Conservation (phyloP, 495 filamentous ascomycete genomes). For the Parathielavia appendiculata region DNA sequence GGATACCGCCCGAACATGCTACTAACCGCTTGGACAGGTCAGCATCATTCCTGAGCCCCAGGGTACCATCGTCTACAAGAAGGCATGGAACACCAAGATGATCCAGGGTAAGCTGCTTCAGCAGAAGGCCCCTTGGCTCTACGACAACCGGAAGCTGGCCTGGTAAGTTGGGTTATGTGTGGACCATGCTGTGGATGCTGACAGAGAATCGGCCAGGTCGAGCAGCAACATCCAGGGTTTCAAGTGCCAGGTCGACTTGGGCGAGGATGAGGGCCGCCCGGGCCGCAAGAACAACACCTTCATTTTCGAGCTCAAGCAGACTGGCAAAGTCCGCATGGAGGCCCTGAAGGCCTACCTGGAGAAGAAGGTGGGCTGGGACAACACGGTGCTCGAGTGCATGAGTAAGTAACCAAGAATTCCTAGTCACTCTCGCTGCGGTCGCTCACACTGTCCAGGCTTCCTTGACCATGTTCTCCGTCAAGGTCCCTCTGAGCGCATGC, state of each 20-base stretch:
- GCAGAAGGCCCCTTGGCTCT: slow-evolving; percentile 53
- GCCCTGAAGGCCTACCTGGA: slow-evolving; percentile 61
- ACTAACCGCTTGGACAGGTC: slow-evolving; percentile 44
- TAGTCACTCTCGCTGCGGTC: not conserved
- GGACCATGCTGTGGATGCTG: slow-evolving; percentile 13
- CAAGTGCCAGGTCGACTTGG: slow-evolving; percentile 59
- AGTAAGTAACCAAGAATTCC: slow-evolving; percentile 37
- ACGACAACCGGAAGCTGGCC: slow-evolving; percentile 71
- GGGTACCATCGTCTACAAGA: slow-evolving; percentile 53
- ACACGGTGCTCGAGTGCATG: slow-evolving; percentile 66
- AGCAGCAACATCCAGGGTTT: slow-evolving; percentile 38
- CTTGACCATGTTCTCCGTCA: slow-evolving; percentile 85
- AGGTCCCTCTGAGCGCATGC: slow-evolving; percentile 56
- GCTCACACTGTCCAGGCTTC: slow-evolving; percentile 43
- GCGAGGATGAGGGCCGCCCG: slow-evolving; percentile 47
- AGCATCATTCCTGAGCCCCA: slow-evolving; percentile 61
- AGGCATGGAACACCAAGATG: slow-evolving; percentile 62
- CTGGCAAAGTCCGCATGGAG: slow-evolving; percentile 57
- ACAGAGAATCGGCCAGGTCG: slow-evolving; percentile 30
- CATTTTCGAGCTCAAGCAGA: slow-evolving; percentile 53
- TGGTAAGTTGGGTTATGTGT: slow-evolving; percentile 51
- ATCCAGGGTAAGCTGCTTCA: slow-evolving; percentile 50
- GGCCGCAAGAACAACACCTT: slow-evolving; percentile 46
- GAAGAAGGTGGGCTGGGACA: slow-evolving; percentile 53
- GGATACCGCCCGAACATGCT: not conserved